These are phyloP conservation scores for Candida krabiensis DNA, from an alignment of 805 yeast species.

Conservation along the genomic window DNA sequence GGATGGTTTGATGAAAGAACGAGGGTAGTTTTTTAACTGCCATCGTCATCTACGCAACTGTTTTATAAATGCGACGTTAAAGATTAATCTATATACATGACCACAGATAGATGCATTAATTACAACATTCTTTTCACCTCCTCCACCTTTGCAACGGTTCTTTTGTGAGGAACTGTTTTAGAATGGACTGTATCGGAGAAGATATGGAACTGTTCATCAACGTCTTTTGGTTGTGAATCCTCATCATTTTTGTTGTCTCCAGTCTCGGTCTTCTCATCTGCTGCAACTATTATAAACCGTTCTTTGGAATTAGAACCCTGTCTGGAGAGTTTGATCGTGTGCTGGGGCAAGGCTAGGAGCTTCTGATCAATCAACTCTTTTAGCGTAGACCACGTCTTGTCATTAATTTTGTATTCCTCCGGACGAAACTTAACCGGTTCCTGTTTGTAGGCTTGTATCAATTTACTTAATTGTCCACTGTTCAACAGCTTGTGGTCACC, in stretches of 20 bases:
- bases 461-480: slow-evolving; percentile 16
- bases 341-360: slow-evolving; percentile 23
- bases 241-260: slow-evolving; percentile 1
- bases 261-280: slow-evolving; percentile 13
- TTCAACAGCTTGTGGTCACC: slow-evolving; percentile 5
- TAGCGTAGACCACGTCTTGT: slow-evolving; percentile 14
- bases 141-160: not conserved
- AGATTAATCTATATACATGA: slow-evolving; percentile 2
- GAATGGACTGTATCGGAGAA: not conserved
- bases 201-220: not conserved
- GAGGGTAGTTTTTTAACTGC: slow-evolving; percentile 12
- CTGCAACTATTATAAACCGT: slow-evolving; percentile 24
- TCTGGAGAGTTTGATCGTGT: slow-evolving; percentile 18
- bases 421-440: slow-evolving; percentile 6
- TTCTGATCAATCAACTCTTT: slow-evolving; percentile 20
- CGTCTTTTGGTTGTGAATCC: not conserved
- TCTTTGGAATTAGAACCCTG: slow-evolving; percentile 14
- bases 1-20: slow-evolving; percentile 43
- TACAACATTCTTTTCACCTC: slow-evolving; percentile 14
- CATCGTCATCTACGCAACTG: not conserved
- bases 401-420: slow-evolving; percentile 11
- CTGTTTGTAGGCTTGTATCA: slow-evolving; percentile 22
- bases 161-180: not conserved
- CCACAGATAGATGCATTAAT: slow-evolving; percentile 3
- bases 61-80: not conserved